Evolutionary conservation across 345 rosid species (phyloP).

Genomic region (Gossypium turneri): DNA sequence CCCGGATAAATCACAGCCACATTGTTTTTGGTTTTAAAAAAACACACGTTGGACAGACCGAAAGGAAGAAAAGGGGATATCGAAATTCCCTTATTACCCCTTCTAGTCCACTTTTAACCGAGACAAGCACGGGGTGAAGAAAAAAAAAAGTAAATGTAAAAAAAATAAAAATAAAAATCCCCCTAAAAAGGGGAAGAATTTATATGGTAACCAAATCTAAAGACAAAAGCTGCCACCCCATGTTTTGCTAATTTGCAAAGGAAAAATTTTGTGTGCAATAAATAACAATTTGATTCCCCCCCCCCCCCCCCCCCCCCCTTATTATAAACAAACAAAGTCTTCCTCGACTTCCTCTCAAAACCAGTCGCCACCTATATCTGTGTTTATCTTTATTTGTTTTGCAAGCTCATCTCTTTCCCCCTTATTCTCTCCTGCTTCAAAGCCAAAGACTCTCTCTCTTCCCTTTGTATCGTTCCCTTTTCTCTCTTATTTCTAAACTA

Average conservation of each 20-base stretch:
- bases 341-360: constrained; percentile 38
- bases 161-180: not conserved
- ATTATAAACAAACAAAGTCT: constrained; percentile 14
- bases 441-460: constrained; percentile 24
- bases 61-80: not conserved
- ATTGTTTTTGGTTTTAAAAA: not conserved
- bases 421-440: constrained; percentile 20
- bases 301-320: not conserved
- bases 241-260: constrained; percentile 1
- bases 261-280: constrained; percentile 10
- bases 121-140: not conserved
- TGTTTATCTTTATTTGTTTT: not conserved
- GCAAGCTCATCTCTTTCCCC: constrained; percentile 13
- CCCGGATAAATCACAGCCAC: constrained; percentile 6
- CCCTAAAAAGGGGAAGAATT: not conserved
- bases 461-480: not conserved
- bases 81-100: constrained; percentile 19
- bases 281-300: constrained; percentile 15
- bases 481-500: not conserved
- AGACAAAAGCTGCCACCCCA: constrained; percentile 20
- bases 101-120: not conserved
- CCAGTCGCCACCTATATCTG: constrained; percentile 18
- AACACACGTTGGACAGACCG: constrained; percentile 6
- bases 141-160: not conserved
- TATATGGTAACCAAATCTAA: constrained; percentile 9